A percentile compares a stretch with the other conserved stretches of the same genome.
These are phyloP conservation scores for Fusarium floridanum DNA, from an alignment of 2,329 filamentous ascomycete genomes.

Conservation along the genomic window DNA sequence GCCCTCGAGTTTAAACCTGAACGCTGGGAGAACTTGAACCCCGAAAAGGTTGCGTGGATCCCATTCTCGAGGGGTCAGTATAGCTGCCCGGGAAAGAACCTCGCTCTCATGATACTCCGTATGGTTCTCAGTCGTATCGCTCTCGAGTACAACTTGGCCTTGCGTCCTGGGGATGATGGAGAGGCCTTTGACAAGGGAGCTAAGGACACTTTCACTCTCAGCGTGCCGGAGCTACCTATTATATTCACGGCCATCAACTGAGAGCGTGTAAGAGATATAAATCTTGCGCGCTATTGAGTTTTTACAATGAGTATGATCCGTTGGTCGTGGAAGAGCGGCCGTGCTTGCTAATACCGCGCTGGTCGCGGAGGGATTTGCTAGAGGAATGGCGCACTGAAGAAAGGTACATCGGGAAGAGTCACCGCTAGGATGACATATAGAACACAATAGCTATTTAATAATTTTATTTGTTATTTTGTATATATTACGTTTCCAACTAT, in stretches of 20 bases:
- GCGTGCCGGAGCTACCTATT: conserved; percentile 3
- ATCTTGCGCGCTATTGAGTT: neutral
- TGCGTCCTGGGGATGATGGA: neutral
- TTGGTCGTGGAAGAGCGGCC: neutral
- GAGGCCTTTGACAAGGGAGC: conserved; percentile 3
- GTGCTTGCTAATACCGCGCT: neutral
- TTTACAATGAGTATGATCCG: neutral
- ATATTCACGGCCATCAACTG: neutral
- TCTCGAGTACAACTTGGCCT: neutral
- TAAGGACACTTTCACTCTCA: conserved; percentile 8
- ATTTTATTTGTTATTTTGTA: no score
- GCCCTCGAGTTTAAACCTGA: conserved; percentile 8
- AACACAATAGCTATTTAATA: neutral
- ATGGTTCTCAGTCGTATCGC: conserved; percentile 11
- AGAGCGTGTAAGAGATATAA: neutral
- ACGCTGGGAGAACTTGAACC: neutral
- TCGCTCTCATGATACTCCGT: conserved; percentile 1
- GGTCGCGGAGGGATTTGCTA: neutral
- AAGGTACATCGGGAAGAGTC: neutral
- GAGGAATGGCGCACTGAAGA: neutral
- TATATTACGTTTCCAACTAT: neutral
- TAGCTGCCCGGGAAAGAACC: neutral
- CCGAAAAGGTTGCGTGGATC: conserved; percentile 2
- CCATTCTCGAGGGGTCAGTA: conserved; percentile 13
- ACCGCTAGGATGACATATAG: neutral